phyloP scores from a whole-genome alignment of 176 grass and related monocot species.

The Phyllostachys edulis region DNA sequence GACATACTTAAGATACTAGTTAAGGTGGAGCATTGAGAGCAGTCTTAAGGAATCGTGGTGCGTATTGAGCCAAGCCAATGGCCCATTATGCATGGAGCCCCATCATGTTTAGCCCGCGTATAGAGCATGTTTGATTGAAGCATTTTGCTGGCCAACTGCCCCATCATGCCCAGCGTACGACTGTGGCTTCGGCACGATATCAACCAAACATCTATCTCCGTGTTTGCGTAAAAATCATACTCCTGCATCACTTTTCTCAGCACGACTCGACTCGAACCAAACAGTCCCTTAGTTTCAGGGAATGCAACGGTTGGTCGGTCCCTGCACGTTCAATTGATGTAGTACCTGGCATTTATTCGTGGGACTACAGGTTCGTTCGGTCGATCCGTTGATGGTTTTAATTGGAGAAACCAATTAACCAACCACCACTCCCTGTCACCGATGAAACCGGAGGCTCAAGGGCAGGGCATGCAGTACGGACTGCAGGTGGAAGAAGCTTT shows the following conservation, averaged over 20 bases:
- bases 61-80: neutral
- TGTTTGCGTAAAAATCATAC: too few relatives aligned
- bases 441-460: neutral
- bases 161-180: too few relatives aligned
- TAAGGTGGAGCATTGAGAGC: too few relatives aligned
- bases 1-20: too few relatives aligned
- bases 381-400: neutral
- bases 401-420: neutral
- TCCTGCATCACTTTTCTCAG: too few relatives aligned
- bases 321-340: neutral
- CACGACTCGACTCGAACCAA: too few relatives aligned
- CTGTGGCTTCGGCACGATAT: too few relatives aligned
- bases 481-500: conserved; percentile 4
- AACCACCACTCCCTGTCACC: neutral
- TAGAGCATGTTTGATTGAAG: too few relatives aligned
- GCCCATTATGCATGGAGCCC: neutral
- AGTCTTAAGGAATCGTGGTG: too few relatives aligned
- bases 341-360: neutral
- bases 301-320: neutral
- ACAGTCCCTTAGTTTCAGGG: too few relatives aligned
- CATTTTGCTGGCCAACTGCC: too few relatives aligned
- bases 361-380: neutral
- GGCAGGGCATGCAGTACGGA: neutral
- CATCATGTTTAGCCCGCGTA: neutral
- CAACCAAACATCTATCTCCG: too few relatives aligned